These are phyloP conservation scores for Globisporangium cystogenes DNA, from an alignment of 352 stramenopile genomes.

Conservation along the genomic window DNA sequence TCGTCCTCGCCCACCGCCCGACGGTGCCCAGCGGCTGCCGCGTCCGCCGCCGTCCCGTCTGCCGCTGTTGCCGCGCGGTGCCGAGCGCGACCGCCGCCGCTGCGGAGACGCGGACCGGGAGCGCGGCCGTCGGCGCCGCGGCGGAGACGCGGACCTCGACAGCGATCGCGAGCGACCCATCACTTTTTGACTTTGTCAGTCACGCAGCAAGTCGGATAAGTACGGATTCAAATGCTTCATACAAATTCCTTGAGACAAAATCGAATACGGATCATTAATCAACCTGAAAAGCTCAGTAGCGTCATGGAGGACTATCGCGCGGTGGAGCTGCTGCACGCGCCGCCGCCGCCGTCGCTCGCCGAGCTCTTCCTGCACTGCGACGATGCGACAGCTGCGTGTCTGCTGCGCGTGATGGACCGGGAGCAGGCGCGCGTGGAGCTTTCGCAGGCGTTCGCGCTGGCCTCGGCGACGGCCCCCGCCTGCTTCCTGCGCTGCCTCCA, in stretches of 20 bases:
- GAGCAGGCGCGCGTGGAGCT: constrained; percentile 25
- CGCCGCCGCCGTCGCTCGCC: constrained; percentile 12
- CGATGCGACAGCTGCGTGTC: constrained; percentile 18
- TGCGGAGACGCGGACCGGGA: constrained; percentile 7
- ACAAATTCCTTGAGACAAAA: not conserved
- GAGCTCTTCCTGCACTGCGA: constrained; percentile 26
- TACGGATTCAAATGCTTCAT: not conserved
- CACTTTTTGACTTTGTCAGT: not conserved
- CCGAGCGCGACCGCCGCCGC: not conserved
- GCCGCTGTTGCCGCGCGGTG: too few species aligned
- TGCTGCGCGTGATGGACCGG: constrained; percentile 32
- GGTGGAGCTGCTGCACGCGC: too few species aligned
- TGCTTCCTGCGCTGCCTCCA: constrained; percentile 34
- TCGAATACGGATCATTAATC: too few species aligned
- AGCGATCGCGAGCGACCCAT: not conserved
- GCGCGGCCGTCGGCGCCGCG: constrained; percentile 2
- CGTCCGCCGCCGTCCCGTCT: not conserved
- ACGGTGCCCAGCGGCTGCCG: not conserved
- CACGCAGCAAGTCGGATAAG: too few species aligned
- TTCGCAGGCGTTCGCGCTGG: constrained; percentile 21
- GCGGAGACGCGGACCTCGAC: not conserved
- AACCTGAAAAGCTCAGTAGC: too few species aligned
- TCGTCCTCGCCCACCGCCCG: not conserved
- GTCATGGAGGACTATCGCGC: not conserved
- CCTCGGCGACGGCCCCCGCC: constrained; percentile 21